Base-by-base conservation (phyloP, 1,139 yeast genomes). In the Kodamaea fungicola region DNA sequence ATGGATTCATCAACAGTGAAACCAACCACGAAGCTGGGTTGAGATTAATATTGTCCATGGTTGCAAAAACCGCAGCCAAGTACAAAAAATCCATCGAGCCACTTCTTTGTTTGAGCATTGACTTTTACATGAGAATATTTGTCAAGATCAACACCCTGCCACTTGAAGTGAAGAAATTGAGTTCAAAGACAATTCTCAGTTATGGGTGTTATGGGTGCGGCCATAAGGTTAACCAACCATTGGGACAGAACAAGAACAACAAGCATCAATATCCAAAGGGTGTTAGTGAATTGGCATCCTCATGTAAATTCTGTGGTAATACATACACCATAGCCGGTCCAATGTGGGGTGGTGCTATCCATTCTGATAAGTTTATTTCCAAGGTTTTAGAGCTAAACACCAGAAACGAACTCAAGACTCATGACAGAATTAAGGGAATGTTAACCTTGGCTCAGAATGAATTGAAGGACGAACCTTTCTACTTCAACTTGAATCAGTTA, bases 21-120 rank as follows among this genome's bases (percentile, higher is more conserved):
- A 80, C 90, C 28, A 84, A 92, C 34, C 98, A 92, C 61, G 99
- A 92, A 60, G 85, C 89, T 24, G 98, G 97, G 0, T 67, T 92
- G 39, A 70, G 99, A 49, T 70, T 94, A 43, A 94, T 92, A 8
- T 67, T 92, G 32, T 76, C 81, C 46, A 72, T 83, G 68, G 76
- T 94, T 37, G 83, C 89, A 5, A 70, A 77, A 31, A 81, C 88
- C 12, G 97, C 97, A 21, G 96, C 96, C 8, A 83, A 86, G 52
- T 88, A 94, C 56, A 90, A 87, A 49, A 82, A 85, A 53, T 61
- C 83, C 9, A 84, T 94, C 44, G 96, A 87, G 55, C 99, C 99
- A 3, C 67, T 89, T 41, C 62, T 92, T 44, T 78, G 85, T 42
- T 69, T 92, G 41, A 84, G 95, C 24, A 89, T 92, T 49, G 98